Evolutionary conservation across 345 rosid species (phyloP), one percentile per base, ranked within the genome.

Genomic region (Pistacia vera): DNA sequence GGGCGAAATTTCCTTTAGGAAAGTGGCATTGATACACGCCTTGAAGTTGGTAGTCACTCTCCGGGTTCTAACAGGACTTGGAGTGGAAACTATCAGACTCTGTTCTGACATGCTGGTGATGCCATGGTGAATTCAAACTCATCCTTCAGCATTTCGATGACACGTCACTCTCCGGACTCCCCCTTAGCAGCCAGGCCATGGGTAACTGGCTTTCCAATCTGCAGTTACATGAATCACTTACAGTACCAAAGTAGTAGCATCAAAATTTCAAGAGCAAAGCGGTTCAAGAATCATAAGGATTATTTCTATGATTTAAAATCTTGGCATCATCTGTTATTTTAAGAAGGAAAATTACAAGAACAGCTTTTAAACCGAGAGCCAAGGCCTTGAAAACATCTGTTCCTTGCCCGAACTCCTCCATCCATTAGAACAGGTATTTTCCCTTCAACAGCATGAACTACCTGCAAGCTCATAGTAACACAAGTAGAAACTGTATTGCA

Each of bases 381-480:
- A 95, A 79, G 0, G 99, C 96, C 83, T 93, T 93, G 88, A 95
- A 92, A 79, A 95, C 83, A 72, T 95, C 94, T 0, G 97, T 93
- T 71, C 97, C 99, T 62, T 92, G 82, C 79, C 79, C 94, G 77
- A 38, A 93, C 83, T 78, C 98, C 99, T 75, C 98, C 99, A 80
- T 95, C 97, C 46, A 93, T 46, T 30, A 93, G 85, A 56, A 95
- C 94, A 0, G 96, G 98, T 77, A 93, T 72, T 75, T 81, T 90
- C 63, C 99, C 93, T 82, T 81, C 74, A 35, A 93, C 92, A 20
- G 86, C 96, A 1, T 82, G 85, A 75, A 90, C 97, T 76, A 95
- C 85, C 98, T 93, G 83, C 75, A 81, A 52, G 59, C 65, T 70
- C 77, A 62, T 22, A 13, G 25, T 59, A 20, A 20, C 54, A 63